These are phyloP conservation scores for Rhododendron molle DNA, from an alignment of 148 eudicot species.

Conservation along the genomic window DNA sequence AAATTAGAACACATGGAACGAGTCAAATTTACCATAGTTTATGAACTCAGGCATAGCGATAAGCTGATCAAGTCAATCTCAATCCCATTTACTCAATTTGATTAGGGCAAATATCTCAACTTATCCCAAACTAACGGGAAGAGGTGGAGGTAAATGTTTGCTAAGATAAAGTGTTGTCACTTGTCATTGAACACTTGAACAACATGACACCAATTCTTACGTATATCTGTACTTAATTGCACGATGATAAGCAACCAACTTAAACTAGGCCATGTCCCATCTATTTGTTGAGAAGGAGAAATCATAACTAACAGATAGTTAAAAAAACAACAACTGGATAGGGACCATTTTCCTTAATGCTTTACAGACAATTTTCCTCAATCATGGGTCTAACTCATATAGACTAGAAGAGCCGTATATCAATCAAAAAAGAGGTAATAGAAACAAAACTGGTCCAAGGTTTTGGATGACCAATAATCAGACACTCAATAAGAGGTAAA, in stretches of 20 bases:
- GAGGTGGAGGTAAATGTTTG: neutral
- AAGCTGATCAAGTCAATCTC: neutral
- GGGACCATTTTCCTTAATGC: neutral
- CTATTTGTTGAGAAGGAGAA: slow-evolving; percentile 6
- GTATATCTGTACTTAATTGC: neutral
- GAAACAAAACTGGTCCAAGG: neutral
- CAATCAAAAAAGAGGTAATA: neutral
- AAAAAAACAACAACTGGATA: neutral
- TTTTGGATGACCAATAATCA: neutral
- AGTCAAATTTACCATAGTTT: neutral
- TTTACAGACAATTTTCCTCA: neutral
- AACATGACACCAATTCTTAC: neutral
- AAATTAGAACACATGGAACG: neutral
- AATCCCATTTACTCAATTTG: neutral
- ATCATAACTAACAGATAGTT: neutral
- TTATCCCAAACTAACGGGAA: neutral
- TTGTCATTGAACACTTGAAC: neutral
- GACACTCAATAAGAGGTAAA: neutral
- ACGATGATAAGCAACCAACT: neutral
- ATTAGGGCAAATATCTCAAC: neutral
- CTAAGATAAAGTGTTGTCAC: neutral
- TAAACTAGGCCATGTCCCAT: neutral
- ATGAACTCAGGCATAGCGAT: neutral
- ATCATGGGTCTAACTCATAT: neutral
- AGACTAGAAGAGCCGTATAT: neutral